Evolutionary conservation across 257 asterid species (phyloP), one percentile per base, ranked within the genome.

Genomic region (Verbascum thapsus): DNA sequence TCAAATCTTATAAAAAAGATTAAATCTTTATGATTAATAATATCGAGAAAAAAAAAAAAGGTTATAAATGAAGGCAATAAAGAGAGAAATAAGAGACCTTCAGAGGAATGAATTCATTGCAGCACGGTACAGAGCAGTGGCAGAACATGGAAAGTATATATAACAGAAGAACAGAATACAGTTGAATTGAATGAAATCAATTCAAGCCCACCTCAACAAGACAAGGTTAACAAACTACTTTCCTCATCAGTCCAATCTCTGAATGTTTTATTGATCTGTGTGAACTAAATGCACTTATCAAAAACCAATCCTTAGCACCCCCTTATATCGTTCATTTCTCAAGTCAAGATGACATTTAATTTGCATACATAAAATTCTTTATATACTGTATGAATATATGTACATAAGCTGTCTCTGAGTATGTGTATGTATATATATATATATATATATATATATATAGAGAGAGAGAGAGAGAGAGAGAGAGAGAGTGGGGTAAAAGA

Each of bases 101-200:
- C 63, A 69, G 76, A 68, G 73, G 75, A 73, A 65, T 68, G 82
- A 83, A 71, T 72, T 72, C 83, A 74, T 69, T 66, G 81, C n/a
- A 17, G 17, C 11, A 19, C 38, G 11, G 64, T 26, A 1, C 2
- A 26, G 4, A 19, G 48, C 69, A 59, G 72, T 32, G 48, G 39
- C 37, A 73, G 70, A 44, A 59, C 38, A 37, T 6, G 64, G 44
- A 18, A 57, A 41, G 49, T 41, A 32, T 5, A 1, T 16, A 30
- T 10, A n/a, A 51, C 42, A 13, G 54, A 35, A 8, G 34, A 47
- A 45, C 19, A 37, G 44, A 70, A 44, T 54, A 63, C 68, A 30
- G 72, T 42, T 51, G 73, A 67, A 62, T 49, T 61, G 67, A 68
- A 48, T 64, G 65, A 54, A 52, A 15, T 56, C 48, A 55, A 6